A percentile compares a stretch with the other conserved stretches of the same genome.
These are phyloP conservation scores for Aspergillus latus DNA, from an alignment of 2,329 filamentous ascomycete genomes.

Conservation along the genomic window DNA sequence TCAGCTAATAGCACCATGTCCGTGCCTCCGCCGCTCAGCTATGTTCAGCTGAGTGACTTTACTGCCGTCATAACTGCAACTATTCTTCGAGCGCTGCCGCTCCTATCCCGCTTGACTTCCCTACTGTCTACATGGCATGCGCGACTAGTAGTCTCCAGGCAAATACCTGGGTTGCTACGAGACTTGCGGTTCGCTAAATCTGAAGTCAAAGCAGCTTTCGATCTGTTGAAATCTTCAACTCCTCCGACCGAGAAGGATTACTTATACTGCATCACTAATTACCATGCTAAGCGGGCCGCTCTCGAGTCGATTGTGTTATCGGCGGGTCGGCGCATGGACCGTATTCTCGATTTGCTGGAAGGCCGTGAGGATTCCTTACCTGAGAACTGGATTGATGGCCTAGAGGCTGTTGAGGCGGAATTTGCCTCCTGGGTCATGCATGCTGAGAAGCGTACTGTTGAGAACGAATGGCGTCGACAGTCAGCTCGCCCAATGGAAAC, in stretches of 20 bases:
- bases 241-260: constrained; percentile 28
- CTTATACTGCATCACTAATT: constrained; percentile 35
- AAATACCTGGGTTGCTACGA: constrained; percentile 67
- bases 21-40: constrained; percentile 47
- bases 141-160: constrained; percentile 71
- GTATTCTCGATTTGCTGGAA: constrained; percentile 83
- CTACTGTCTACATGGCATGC: constrained; percentile 77
- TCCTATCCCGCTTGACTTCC: constrained; percentile 69
- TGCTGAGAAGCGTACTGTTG: constrained; percentile 71
- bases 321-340: constrained; percentile 73
- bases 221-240: constrained; percentile 27
- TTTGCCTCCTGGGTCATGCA: constrained; percentile 79
- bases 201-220: constrained; percentile 36
- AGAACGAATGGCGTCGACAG: constrained; percentile 55
- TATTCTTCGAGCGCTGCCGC: constrained; percentile 82
- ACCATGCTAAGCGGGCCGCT: constrained; percentile 50
- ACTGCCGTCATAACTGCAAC: constrained; percentile 88
- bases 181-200: constrained; percentile 54
- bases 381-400: constrained; percentile 79
- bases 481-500: constrained; percentile 25
- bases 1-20: constrained; percentile 47
- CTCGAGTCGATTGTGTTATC: constrained; percentile 68
- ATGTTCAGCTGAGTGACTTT: constrained; percentile 79
- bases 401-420: constrained; percentile 74
- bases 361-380: constrained; percentile 81